Evolutionary conservation across 2,329 filamentous ascomycete genomes (phyloP).

Genomic region (Fusarium sp.): DNA sequence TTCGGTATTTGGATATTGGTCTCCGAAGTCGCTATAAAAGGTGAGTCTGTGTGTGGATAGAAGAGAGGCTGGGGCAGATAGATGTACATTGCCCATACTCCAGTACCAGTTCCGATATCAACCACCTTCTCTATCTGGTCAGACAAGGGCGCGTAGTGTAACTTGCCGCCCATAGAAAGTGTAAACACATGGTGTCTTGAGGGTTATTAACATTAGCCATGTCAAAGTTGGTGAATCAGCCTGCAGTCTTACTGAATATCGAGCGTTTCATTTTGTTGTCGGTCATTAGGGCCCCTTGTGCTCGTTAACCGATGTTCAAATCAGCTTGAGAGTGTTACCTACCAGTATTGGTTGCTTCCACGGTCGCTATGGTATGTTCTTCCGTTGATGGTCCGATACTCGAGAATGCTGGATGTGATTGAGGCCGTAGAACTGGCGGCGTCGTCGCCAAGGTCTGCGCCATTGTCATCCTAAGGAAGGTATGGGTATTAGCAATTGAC

Average conservation of each 20-base stretch:
- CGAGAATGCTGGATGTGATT: constrained; percentile 31
- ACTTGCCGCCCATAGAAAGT: constrained; percentile 21
- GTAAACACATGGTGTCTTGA: constrained; percentile 30
- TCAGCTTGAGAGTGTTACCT: background rate
- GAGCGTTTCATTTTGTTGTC: constrained; percentile 25
- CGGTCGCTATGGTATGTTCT: constrained; percentile 37
- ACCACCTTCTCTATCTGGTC: constrained; percentile 32
- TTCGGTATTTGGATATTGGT: constrained; percentile 59
- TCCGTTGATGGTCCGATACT: constrained; percentile 30
- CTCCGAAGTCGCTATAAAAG: constrained; percentile 60
- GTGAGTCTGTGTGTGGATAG: background rate
- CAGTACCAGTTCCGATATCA: constrained; percentile 40
- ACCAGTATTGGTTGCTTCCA: constrained; percentile 31
- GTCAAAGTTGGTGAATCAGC: background rate
- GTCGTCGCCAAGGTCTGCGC: constrained; percentile 37
- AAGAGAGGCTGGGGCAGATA: background rate
- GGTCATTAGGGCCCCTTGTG: constrained; percentile 34
- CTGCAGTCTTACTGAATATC: constrained; percentile 34
- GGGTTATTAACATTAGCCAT: background rate
- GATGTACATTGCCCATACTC: constrained; percentile 39
- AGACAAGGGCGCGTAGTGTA: constrained; percentile 28
- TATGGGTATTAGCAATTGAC: background rate
- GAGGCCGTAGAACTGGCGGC: constrained; percentile 32
- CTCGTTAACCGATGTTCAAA: background rate
- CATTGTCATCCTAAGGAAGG: constrained; percentile 5